phyloP scores from a whole-genome alignment of 2,329 filamentous ascomycete genomes.

The Fusarium brevicatenulatum region DNA sequence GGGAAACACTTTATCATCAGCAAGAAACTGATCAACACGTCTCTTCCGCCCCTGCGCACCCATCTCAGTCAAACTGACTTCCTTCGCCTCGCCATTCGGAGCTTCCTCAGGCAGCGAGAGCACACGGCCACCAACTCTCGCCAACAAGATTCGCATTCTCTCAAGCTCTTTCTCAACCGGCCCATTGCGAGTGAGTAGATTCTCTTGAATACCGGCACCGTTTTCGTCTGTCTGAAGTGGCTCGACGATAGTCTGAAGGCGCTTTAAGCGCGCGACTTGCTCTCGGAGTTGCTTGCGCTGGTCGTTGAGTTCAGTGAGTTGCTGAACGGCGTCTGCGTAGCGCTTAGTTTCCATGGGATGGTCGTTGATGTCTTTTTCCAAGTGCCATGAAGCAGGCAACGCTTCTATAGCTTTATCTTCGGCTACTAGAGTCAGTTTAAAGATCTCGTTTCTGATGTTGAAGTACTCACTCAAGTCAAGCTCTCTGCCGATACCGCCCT shows the following conservation, averaged over 20 bases:
- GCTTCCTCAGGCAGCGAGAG: slow-evolving; percentile 31
- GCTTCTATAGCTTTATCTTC: slow-evolving; percentile 55
- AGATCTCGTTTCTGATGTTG: not conserved
- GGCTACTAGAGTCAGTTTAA: slow-evolving; percentile 45
- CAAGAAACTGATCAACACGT: slow-evolving; percentile 42
- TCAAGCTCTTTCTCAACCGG: slow-evolving; percentile 73
- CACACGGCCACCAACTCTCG: slow-evolving; percentile 67
- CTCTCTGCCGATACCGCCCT: slow-evolving; percentile 51
- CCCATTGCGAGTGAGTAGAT: slow-evolving; percentile 72
- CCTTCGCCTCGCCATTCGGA: not conserved
- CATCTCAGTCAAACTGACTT: slow-evolving; percentile 22
- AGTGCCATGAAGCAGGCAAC: slow-evolving; percentile 60
- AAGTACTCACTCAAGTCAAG: slow-evolving; percentile 56
- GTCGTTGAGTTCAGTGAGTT: slow-evolving; percentile 60
- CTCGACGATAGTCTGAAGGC: slow-evolving; percentile 61
- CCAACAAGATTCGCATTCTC: slow-evolving; percentile 71
- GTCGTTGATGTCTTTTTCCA: slow-evolving; percentile 49
- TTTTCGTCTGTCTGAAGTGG: slow-evolving; percentile 49
- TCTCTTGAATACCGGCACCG: slow-evolving; percentile 66
- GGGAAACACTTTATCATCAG: slow-evolving; percentile 39
- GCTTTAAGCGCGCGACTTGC: slow-evolving; percentile 59
- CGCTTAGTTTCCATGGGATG: slow-evolving; percentile 59
- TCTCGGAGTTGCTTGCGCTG: slow-evolving; percentile 49
- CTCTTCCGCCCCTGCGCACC: slow-evolving; percentile 36
- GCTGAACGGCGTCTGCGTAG: slow-evolving; percentile 61